Percentiles rank a stretch among this genome's conserved stretches.
Evolutionary conservation across 345 rosid genomes (phyloP).

Genomic region (Arabis hirsuta): DNA sequence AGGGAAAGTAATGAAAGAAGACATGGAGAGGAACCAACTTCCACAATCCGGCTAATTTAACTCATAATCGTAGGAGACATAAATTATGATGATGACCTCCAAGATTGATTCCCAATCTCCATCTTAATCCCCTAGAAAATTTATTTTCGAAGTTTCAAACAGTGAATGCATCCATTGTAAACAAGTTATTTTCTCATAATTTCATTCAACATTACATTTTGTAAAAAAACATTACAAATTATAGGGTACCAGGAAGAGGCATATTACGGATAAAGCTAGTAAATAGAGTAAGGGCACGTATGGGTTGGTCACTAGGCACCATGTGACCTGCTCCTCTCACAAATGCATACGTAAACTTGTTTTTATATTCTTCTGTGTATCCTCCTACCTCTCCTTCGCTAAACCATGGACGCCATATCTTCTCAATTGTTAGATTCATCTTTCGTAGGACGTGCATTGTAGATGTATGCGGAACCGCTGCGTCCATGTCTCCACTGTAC

Average conservation of each 20-base stretch:
- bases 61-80: too few relatives aligned
- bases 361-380: constrained; percentile 16
- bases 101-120: too few relatives aligned
- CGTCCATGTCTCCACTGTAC: constrained; percentile 78
- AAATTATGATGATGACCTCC: too few relatives aligned
- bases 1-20: too few relatives aligned
- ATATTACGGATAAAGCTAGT: constrained; percentile 5
- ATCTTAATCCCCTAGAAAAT: too few relatives aligned
- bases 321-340: constrained; percentile 34
- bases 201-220: too few relatives aligned
- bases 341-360: constrained; percentile 14
- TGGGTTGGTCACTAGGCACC: constrained; percentile 23
- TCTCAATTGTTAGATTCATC: constrained; percentile 63
- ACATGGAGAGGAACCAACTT: too few relatives aligned
- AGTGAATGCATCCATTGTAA: too few relatives aligned
- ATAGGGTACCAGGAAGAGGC: constrained; percentile 19
- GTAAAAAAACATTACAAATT: too few relatives aligned
- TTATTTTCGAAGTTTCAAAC: too few relatives aligned
- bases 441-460: constrained; percentile 60
- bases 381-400: constrained; percentile 50
- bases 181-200: too few relatives aligned
- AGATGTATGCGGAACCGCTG: constrained; percentile 71
- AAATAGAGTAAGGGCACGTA: constrained; percentile 16
- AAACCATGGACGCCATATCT: constrained; percentile 82
- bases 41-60: too few relatives aligned